Conservation (phyloP, 169 alveolate species). For the Plasmodium adleri region DNA sequence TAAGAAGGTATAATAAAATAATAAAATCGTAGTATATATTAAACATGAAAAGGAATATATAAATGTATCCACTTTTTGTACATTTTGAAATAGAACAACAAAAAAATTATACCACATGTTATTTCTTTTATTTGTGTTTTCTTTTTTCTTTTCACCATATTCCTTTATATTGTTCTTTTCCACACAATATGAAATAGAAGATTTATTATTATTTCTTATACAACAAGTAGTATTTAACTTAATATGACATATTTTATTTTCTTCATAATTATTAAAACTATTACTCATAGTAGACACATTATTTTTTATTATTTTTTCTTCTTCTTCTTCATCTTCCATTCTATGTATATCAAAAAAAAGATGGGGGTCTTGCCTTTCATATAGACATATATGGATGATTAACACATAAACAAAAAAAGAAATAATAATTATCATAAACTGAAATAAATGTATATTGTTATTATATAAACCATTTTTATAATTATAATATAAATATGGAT, state of each 20-base stretch:
- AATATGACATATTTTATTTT: neutral
- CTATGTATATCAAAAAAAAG: too few relatives aligned
- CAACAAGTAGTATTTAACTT: neutral
- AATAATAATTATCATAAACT: slow-evolving; percentile 25
- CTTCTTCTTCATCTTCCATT: neutral
- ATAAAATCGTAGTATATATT: slow-evolving; percentile 23
- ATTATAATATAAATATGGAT: slow-evolving; percentile 19
- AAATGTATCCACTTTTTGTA: slow-evolving; percentile 19
- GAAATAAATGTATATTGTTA: slow-evolving; percentile 53
- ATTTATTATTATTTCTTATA: neutral
- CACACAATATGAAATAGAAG: neutral
- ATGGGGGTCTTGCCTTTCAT: neutral
- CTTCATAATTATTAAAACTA: neutral
- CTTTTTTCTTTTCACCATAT: too few relatives aligned
- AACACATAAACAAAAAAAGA: slow-evolving; percentile 35
- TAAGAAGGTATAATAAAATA: slow-evolving; percentile 38
- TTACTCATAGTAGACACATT: neutral
- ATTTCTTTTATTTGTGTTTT: too few relatives aligned
- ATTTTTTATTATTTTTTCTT: neutral
- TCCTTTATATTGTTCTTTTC: neutral
- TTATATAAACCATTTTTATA: slow-evolving; percentile 54
- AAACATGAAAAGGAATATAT: slow-evolving; percentile 37
- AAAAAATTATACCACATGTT: too few relatives aligned
- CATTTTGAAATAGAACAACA: too few relatives aligned
- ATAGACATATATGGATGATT: slow-evolving; percentile 51